A percentile compares a stretch with the other conserved stretches of the same genome.
phyloP scores from a whole-genome alignment of 148 eudicot genomes.

The Beta vulgaris region DNA sequence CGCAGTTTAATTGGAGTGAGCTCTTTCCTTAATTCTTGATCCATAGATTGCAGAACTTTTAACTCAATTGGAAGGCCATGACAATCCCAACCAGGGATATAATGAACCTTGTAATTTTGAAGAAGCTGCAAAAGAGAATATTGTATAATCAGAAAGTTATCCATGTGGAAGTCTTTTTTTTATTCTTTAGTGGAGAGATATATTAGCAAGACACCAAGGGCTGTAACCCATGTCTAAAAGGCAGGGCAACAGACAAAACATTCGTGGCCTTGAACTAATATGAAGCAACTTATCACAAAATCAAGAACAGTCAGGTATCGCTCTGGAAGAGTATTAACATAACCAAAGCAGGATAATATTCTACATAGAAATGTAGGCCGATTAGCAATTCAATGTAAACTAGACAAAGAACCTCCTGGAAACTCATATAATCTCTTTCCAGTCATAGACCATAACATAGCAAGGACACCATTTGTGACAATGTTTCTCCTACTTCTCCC shows the following conservation, averaged over 20 bases:
- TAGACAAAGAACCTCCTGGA: neutral
- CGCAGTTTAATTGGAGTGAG: conserved; percentile 89
- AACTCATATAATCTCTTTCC: neutral
- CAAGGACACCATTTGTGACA: neutral
- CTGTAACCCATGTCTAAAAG: no score
- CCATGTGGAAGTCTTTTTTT: no score
- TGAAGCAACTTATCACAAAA: no score
- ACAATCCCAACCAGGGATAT: conserved; percentile 98
- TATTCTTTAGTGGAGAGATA: no score
- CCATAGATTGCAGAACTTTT: conserved; percentile 93
- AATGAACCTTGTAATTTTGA: conserved; percentile 76
- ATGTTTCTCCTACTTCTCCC: neutral
- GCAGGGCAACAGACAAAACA: no score
- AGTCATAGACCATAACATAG: neutral
- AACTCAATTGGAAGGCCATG: conserved; percentile 98
- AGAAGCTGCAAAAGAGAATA: conserved; percentile 70
- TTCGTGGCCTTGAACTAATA: no score
- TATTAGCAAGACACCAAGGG: no score
- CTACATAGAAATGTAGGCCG: neutral
- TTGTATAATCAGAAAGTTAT: conserved; percentile 5
- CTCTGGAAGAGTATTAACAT: neutral
- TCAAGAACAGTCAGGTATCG: no score
- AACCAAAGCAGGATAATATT: neutral
- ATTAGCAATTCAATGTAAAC: neutral
- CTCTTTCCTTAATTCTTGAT: conserved; percentile 78